Evolutionary conservation across 2,329 filamentous ascomycete species (phyloP), one percentile per base, ranked within the genome.

Genomic region (Dothiorella sarmentorum): DNA sequence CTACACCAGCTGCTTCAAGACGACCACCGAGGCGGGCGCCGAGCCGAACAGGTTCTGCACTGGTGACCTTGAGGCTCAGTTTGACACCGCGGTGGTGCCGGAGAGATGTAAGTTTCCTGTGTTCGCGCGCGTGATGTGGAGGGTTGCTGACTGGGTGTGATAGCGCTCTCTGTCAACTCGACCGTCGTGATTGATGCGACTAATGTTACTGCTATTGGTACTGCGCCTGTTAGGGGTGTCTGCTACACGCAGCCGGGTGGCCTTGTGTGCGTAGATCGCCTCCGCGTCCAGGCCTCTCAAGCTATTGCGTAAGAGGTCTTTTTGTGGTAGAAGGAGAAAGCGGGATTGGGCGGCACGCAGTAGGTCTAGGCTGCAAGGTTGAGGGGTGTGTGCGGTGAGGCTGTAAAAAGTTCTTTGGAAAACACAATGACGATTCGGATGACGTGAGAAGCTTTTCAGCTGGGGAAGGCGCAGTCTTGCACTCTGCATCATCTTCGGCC

Each of bases 161-260:
- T 11, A 47, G 43, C 47, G 4, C 2, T 51, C 7, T 51, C 47
- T 27, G 10, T 51, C 7, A 51, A 51, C 20, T 51, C 47, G 22
- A 37, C 47, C 2, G 47, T 51, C 13, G 47, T 26, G 31, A 3
- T 51, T 3, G 9, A 51, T 51, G 31, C 20, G 10, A 38, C 47
- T 4, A 51, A 51, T 15, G 17, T n/a, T 5, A 51, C 31, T 13
- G 1, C 37, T 7, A 26, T 51, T 37, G 47, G 47, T 15, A 26
- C 31, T 11, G 47, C 47, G 7, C 47, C 47, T 15, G 37, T 51
- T 20, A 37, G 47, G 47, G 47, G 47, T 7, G 31, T 51, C 3
- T 51, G 47, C 31, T 51, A 51, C 7, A 51, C 37, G 31, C 31
- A 51, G 31, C 31, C 47, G 6, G 47, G 47, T n/a, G 47, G 47